Base-by-base conservation (phyloP, 2,329 filamentous ascomycete species). In the Colletotrichum magnum region DNA sequence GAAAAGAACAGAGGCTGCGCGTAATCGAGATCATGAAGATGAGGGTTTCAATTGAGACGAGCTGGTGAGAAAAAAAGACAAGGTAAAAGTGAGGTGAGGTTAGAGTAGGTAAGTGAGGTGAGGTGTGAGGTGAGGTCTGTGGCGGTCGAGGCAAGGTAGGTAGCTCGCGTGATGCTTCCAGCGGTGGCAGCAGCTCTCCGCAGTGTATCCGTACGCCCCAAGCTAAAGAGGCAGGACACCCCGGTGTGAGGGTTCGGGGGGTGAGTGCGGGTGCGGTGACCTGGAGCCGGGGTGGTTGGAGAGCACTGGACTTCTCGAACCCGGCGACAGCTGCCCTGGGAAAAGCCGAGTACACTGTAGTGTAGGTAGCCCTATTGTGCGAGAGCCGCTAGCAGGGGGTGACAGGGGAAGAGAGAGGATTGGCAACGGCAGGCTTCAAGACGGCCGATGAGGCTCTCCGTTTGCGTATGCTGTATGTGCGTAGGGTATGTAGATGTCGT, bases 91-190 rank as follows among this genome's bases (percentile, higher is more conserved):
- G 56, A 68, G 51, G 65, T 51, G 36, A 64, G 51, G 43, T 24
- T 24, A 24, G 21, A 24, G 21, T 24, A 24, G 21, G 21, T 24
- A 24, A 24, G 21, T 58, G 21, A 26, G 45, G 58, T 26, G 48
- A 53, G 24, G 21, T 47, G 21, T 58, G 21, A 26, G 45, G 58
- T 26, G 48, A 53, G 24, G 21, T 47, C 50, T 43, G 50, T 57
- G 39, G 58, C 24, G 68, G 32, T 36, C 32, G 32, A 36, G 32
- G 58, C 53, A 68, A 64, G 24, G 47, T 28, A 64, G 24, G 39
- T 28, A 62, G 64, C 68, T 70, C 68, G 68, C 64, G 68, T 70
- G 68, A 70, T 68, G 68, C 32, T 70, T 54, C 64, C 64, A 68
- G 68, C 58, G 24, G 28, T 52, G 50, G 50, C 26, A 32, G 50